Conservation (phyloP, 768 basidiomycete genomes). For the Rhizopogon sp. region DNA sequence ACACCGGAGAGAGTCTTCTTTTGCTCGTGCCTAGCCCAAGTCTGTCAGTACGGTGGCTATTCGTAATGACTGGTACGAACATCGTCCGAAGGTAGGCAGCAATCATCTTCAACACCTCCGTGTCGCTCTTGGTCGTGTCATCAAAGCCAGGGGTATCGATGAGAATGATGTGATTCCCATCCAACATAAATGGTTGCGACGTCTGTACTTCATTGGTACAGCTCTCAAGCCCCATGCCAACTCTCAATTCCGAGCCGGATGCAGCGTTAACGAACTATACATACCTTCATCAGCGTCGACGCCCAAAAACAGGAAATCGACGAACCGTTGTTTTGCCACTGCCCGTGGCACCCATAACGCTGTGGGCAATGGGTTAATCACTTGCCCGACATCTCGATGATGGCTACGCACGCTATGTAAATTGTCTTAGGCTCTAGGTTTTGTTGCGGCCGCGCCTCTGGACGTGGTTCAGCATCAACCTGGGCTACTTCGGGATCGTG, state of each 20-base stretch:
- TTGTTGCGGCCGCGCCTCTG: background rate
- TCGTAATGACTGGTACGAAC: conserved; percentile 11
- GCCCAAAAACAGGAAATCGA: background rate
- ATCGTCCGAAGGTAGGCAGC: conserved; percentile 32
- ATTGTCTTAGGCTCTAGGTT: background rate
- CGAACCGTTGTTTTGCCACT: conserved; percentile 15
- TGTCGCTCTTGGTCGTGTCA: conserved; percentile 45
- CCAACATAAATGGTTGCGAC: conserved; percentile 19
- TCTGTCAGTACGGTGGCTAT: conserved; percentile 5
- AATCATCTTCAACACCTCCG: conserved; percentile 47
- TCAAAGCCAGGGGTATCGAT: conserved; percentile 66
- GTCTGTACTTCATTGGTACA: conserved; percentile 30
- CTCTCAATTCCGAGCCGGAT: conserved; percentile 26
- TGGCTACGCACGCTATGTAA: conserved; percentile 9
- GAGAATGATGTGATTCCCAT: conserved; percentile 36
- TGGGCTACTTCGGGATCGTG: background rate
- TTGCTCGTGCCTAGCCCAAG: conserved; percentile 24
- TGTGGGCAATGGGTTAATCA: conserved; percentile 1
- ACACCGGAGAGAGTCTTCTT: conserved; percentile 39
- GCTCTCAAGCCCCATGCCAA: conserved; percentile 30
- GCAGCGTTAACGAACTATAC: conserved; percentile 33
- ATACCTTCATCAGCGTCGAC: background rate
- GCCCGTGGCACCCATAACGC: conserved; percentile 14
- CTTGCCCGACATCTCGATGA: background rate
- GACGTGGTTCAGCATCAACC: background rate